phyloP scores from a whole-genome alignment of 306 rosid genomes.

The Quercus parvula region DNA sequence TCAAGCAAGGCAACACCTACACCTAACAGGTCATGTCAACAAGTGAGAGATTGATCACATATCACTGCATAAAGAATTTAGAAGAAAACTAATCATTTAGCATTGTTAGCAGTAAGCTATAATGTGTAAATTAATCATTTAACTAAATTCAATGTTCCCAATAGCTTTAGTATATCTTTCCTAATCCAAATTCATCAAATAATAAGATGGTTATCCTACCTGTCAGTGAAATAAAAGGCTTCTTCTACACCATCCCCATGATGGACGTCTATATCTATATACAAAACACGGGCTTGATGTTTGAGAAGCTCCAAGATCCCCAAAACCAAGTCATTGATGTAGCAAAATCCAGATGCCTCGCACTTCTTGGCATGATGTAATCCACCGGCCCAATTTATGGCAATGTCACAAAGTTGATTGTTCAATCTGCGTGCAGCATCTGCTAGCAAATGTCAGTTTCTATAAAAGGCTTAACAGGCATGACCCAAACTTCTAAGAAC shows the following conservation, averaged over 20 bases:
- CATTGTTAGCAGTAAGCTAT: background rate
- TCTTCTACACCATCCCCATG: constrained; percentile 99
- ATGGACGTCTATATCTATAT: constrained; percentile 97
- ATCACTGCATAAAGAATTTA: background rate
- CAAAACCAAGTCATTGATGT: constrained; percentile 94
- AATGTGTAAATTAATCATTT: background rate
- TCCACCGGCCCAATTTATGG: constrained; percentile 99
- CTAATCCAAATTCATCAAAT: constrained; percentile 11
- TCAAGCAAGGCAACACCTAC: background rate
- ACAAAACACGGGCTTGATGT: constrained; percentile 90
- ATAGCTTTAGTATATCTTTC: background rate
- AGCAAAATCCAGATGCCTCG: constrained; percentile 99
- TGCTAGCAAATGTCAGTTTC: constrained; percentile 33
- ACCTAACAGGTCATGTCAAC: background rate
- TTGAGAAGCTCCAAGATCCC: constrained; percentile 97
- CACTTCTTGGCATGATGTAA: constrained; percentile 98
- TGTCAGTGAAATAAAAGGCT: constrained; percentile 96
- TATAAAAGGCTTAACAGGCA: constrained; percentile 14
- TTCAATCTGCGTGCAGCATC: constrained; percentile 96
- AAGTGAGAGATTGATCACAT: background rate
- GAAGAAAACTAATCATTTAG: background rate
- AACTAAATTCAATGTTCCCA: background rate
- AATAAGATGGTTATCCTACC: constrained; percentile 43
- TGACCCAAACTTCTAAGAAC: constrained; percentile 1
- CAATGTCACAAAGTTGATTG: constrained; percentile 89